These are phyloP conservation scores for Lonicera japonica DNA, from an alignment of 129 eudicot species.

Conservation along the genomic window DNA sequence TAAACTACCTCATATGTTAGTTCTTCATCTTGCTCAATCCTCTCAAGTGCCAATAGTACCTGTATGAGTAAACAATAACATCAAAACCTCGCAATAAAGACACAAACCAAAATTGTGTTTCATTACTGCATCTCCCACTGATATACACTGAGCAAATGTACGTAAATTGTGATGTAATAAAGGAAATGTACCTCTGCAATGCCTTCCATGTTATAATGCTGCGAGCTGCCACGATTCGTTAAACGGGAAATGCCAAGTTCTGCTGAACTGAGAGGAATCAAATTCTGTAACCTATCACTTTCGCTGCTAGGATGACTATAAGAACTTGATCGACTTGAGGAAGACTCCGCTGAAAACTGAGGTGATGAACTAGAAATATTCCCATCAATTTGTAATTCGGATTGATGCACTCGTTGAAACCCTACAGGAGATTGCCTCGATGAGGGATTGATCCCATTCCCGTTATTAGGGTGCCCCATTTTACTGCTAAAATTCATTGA, in stretches of 20 bases:
- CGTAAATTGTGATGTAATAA: background rate
- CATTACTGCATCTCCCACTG: background rate
- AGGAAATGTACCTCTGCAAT: constrained; percentile 60
- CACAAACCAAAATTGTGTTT: background rate
- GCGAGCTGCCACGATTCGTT: constrained; percentile 39
- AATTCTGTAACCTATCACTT: constrained; percentile 20
- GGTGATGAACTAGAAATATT: constrained; percentile 3
- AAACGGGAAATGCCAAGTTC: constrained; percentile 36
- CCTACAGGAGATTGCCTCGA: constrained; percentile 14
- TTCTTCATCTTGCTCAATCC: constrained; percentile 80
- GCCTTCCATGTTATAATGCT: constrained; percentile 46
- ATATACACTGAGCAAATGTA: background rate
- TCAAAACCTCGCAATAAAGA: background rate
- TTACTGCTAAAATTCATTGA: constrained; percentile 26
- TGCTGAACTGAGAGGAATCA: constrained; percentile 22
- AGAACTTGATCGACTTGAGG: constrained; percentile 31
- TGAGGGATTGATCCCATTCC: constrained; percentile 21
- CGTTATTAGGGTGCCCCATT: constrained; percentile 20
- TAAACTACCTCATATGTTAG: constrained; percentile 69
- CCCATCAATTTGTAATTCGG: constrained; percentile 16
- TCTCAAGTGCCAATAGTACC: constrained; percentile 74
- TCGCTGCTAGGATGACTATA: constrained; percentile 22
- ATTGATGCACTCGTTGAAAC: constrained; percentile 19
- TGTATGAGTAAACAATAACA: constrained; percentile 19
- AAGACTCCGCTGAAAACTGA: constrained; percentile 17